Conservation (phyloP, 441 rosid genomes). For the Adansonia rubrostipa region DNA sequence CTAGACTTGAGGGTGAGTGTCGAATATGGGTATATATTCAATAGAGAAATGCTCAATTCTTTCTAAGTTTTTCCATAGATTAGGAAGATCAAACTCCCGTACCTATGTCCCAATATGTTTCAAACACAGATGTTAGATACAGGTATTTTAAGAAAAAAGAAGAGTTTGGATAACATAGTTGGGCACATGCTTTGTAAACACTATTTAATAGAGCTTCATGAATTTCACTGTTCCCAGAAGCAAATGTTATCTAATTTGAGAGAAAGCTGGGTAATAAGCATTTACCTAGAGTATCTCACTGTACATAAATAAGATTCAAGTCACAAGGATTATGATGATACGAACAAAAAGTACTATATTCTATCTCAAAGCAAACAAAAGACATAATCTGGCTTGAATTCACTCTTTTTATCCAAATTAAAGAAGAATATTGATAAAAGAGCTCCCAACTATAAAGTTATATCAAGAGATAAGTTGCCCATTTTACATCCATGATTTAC, state of each 20-base stretch:
- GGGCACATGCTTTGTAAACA: not conserved
- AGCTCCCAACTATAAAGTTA: not conserved
- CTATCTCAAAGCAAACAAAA: constrained; percentile 3
- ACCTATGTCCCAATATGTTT: no score
- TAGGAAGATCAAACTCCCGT: no score
- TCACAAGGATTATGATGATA: not conserved
- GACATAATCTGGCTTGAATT: not conserved
- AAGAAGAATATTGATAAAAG: constrained; percentile 2
- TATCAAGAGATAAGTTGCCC: not conserved
- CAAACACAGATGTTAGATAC: no score
- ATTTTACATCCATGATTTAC: not conserved
- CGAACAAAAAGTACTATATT: not conserved
- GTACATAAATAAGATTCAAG: not conserved
- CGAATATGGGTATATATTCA: no score
- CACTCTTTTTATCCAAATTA: not conserved
- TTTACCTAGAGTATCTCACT: not conserved
- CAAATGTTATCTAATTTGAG: not conserved
- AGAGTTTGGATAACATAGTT: no score
- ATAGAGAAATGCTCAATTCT: no score
- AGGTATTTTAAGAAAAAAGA: no score
- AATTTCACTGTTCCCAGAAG: not conserved
- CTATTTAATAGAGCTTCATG: not conserved
- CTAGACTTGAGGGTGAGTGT: no score
- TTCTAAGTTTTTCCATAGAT: no score
- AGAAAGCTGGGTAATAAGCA: not conserved